Conservation (phyloP, 73 alveolate species). For the Paramecium octaurelia region DNA sequence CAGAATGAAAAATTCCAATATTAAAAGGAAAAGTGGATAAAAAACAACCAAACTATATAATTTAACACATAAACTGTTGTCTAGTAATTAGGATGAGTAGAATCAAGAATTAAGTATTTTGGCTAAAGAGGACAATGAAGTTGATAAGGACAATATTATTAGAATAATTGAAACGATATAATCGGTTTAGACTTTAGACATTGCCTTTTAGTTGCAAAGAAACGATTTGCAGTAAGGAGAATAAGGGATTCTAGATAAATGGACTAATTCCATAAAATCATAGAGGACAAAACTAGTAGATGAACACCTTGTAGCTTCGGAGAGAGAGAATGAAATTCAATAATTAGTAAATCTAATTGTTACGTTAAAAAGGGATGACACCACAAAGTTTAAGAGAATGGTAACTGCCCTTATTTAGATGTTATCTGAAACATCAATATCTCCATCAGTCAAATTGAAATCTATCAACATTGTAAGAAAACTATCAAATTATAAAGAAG, state of each 20-base stretch:
- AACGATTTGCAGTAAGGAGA: neutral
- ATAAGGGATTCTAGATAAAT: neutral
- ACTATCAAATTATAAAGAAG: slow-evolving; percentile 58
- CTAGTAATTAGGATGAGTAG: neutral
- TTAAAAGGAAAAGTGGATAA: neutral
- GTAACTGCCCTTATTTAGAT: slow-evolving; percentile 32
- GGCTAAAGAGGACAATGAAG: neutral
- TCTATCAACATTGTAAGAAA: slow-evolving; percentile 57
- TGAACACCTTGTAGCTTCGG: slow-evolving; percentile 20
- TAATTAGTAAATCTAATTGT: slow-evolving; percentile 30
- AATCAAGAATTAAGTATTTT: neutral
- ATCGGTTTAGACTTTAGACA: neutral
- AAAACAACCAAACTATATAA: neutral
- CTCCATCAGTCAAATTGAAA: slow-evolving; percentile 13
- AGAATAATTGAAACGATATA: neutral
- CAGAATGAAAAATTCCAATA: neutral
- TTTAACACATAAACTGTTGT: neutral
- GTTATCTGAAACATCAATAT: neutral
- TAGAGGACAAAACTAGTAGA: neutral
- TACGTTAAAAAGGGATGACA: slow-evolving; percentile 19
- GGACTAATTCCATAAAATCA: neutral
- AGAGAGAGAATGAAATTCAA: slow-evolving; percentile 33
- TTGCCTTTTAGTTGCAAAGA: neutral
- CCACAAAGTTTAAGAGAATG: slow-evolving; percentile 5
- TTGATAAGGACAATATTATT: neutral